Conservation (phyloP, 2,329 filamentous ascomycete species). For the Fusarium falciforme region DNA sequence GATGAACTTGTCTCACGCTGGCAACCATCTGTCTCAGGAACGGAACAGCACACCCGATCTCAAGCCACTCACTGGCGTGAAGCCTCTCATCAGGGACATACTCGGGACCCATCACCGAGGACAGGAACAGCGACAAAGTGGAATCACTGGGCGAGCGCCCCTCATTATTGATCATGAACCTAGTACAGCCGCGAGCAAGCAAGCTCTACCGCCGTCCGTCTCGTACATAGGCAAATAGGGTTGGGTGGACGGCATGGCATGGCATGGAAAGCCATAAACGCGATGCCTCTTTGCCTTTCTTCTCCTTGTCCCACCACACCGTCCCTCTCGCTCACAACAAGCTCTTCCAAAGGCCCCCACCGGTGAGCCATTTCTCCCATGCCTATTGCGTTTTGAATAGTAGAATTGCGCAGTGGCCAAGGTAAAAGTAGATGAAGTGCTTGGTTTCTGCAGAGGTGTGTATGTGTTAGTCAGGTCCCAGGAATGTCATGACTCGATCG, state of each 20-base stretch:
- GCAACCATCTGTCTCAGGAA: slow-evolving; percentile 20
- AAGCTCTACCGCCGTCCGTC: slow-evolving; percentile 15
- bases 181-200: slow-evolving; percentile 27
- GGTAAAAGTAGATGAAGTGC: slow-evolving; percentile 99
- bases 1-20: slow-evolving; percentile 9
- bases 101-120: slow-evolving; percentile 10
- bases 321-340: slow-evolving; percentile 41
- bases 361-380: slow-evolving; percentile 44
- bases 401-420: slow-evolving; percentile 97
- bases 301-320: slow-evolving; percentile 30
- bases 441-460: slow-evolving; percentile 81
- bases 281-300: slow-evolving; percentile 23
- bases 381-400: slow-evolving; percentile 97
- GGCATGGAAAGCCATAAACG: slow-evolving; percentile 15
- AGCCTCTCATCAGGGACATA: slow-evolving; percentile 23
- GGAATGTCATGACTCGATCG: neutral
- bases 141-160: slow-evolving; percentile 39
- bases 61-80: slow-evolving; percentile 7
- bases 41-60: slow-evolving; percentile 6
- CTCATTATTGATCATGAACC: slow-evolving; percentile 40
- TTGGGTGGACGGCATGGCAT: slow-evolving; percentile 32
- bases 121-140: slow-evolving; percentile 25
- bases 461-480: slow-evolving; percentile 22
- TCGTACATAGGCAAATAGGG: slow-evolving; percentile 32
- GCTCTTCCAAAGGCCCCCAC: slow-evolving; percentile 45